Evolutionary conservation across 2,329 filamentous ascomycete genomes (phyloP), one percentile per base, ranked within the genome.

Genomic region (Alternaria sp.): DNA sequence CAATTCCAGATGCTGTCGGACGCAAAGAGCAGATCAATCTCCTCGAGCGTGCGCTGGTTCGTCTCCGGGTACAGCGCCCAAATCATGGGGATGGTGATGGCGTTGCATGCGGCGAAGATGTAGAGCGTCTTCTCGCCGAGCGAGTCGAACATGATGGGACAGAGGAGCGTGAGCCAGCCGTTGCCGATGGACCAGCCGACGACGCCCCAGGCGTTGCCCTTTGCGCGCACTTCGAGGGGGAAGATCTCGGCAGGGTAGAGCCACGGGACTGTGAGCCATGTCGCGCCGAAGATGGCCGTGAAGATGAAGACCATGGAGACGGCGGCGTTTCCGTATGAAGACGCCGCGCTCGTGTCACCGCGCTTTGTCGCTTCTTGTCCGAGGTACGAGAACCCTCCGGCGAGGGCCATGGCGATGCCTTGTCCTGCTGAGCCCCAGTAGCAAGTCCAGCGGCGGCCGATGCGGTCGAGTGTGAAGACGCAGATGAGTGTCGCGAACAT

Each of bases 161-260:
- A 79, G 2, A 82, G 73, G 1, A 83, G 70, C 0, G 79, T 77
- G 4, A 86, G 77, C 88, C 89, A 91, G 15, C 90, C 90, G 67
- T 92, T 92, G 0, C 91, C 91, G 54, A 93, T 91, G 13, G 85
- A 87, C 91, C 91, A 93, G 0, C 91, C 91, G 0, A 92, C 86
- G 0, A 93, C 90, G 19, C 91, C 90, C 86, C 88, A 93, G 1
- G 91, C 90, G 63, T 93, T 93, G 6, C 91, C 91, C 69, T 90
- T 90, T 1, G 91, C 91, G 21, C 91, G 86, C 0, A 92, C 85
- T 63, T 90, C 86, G 0, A 92, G 79, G 0, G 91, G 90, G 71
- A 92, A 93, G 59, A 93, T 93, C 73, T 93, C 90, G 1, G 90
- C 89, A 0, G 89, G 89, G 59, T 91, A 91, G 0, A 91, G 78